Evolutionary conservation across 306 rosid species (phyloP).

Genomic region (Ammopiptanthus mongolicus): DNA sequence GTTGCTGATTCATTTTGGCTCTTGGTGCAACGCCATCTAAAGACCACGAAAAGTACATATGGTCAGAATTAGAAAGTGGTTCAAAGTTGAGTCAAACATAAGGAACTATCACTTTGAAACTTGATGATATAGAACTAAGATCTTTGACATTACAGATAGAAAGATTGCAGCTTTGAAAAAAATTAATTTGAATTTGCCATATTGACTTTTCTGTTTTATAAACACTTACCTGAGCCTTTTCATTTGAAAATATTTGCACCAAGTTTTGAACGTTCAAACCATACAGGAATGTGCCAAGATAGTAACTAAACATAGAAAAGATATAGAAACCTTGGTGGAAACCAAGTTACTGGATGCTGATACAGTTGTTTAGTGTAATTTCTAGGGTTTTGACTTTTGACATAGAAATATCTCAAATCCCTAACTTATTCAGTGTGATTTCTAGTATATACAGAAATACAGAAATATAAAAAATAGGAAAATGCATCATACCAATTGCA

Average conservation of each 20-base stretch:
- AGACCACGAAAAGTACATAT: neutral
- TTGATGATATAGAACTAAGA: neutral
- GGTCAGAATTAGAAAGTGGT: neutral
- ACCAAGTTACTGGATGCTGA: neutral
- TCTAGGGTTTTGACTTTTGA: neutral
- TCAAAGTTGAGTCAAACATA: neutral
- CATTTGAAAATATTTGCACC: neutral
- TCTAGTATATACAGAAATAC: neutral
- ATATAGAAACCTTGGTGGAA: neutral
- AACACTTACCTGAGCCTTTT: constrained; percentile 8
- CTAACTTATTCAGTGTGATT: too few relatives aligned
- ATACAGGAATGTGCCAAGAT: neutral
- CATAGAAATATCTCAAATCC: neutral
- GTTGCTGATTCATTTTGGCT: constrained; percentile 99
- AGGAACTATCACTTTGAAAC: neutral
- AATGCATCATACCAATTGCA: constrained; percentile 68
- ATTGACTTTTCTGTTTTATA: neutral
- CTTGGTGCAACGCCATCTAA: constrained; percentile 98
- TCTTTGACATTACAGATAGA: neutral
- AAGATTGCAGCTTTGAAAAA: neutral
- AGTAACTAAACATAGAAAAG: neutral
- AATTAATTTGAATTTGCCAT: neutral
- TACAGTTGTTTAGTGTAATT: constrained; percentile 2
- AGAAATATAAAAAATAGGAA: constrained; percentile 5
- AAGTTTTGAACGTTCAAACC: constrained; percentile 1